These are phyloP conservation scores for Lantana camara DNA, from an alignment of 257 asterid genomes.

Conservation along the genomic window DNA sequence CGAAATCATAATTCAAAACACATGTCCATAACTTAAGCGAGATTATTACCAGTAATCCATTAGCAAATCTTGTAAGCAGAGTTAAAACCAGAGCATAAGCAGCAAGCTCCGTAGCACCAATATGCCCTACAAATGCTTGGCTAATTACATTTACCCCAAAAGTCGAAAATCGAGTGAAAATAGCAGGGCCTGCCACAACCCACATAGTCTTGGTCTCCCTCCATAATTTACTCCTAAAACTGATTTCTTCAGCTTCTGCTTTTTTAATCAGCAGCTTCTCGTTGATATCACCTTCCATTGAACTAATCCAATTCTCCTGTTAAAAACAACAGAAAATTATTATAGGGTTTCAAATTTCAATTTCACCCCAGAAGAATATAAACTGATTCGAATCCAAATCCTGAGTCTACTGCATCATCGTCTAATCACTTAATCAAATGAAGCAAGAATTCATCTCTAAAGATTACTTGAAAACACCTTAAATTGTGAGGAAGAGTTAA, in stretches of 20 bases:
- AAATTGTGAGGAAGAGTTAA: too few species aligned
- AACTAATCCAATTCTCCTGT: conserved; percentile 7
- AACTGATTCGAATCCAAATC: not conserved
- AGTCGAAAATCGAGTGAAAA: conserved; percentile 53
- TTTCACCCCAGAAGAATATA: too few species aligned
- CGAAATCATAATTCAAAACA: too few species aligned
- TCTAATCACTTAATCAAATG: not conserved
- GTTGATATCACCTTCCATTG: conserved; percentile 35
- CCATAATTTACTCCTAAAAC: conserved; percentile 35
- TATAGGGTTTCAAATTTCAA: too few species aligned
- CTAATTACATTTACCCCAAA: conserved; percentile 56
- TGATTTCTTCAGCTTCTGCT: conserved; percentile 20
- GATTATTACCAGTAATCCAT: conserved; percentile 55
- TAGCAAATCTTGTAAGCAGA: conserved; percentile 52
- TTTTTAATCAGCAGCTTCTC: conserved; percentile 25
- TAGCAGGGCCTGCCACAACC: conserved; percentile 68
- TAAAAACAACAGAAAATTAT: not conserved
- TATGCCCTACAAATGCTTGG: conserved; percentile 71
- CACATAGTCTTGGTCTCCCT: conserved; percentile 63
- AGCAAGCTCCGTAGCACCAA: conserved; percentile 68
- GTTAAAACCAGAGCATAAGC: conserved; percentile 59
- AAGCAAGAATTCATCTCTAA: not conserved
- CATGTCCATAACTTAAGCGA: not conserved
- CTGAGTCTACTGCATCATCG: not conserved
- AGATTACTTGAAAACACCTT: not conserved